Base-by-base conservation (phyloP, 176 grass and related monocot genomes). In the Zoysia japonica region DNA sequence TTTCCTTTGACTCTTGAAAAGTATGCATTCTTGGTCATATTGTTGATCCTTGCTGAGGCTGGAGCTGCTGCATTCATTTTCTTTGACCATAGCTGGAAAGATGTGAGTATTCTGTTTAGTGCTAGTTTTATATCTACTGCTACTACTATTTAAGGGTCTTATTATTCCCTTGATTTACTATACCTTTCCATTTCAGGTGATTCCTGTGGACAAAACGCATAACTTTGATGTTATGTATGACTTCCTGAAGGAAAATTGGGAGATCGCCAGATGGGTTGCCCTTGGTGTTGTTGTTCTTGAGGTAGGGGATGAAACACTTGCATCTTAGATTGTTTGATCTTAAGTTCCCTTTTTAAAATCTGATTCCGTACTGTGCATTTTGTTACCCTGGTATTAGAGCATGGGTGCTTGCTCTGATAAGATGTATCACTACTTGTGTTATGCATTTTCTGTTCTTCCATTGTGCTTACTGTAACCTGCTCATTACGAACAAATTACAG, bases 71-170 rank as follows among this genome's bases (percentile, higher is more conserved):
- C 91, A 53, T 97, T 97, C 86, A 97, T 97, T 78, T 97, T 94
- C 87, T 97, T 97, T 60, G 89, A 97, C 66, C 79, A 97, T 53
- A 90, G 89, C 83, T 97, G 94, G 94, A 97, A 94, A 90, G 94
- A 97, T 84, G 94, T 97, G 88, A 87, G 82, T 44, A 54, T 81
- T 69, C 49, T 78, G 41, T 68, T 80, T 39, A 28, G 43, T 71
- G 11, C 47, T 75, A 41, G 50, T 60, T 84, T 54, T 6, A 20
- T 36, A 86, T 61, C 35, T 70, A 39, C 44, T 45, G 59, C 12
- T 63, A 74, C 47, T 80, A 73, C 3, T 47, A 44, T 44, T 44
- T 5, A 44, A 44, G 43, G 4, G 5, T 44, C 43, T 44, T 44
- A 44, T 44, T 44, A 44, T 44, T 78, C 3, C 5, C 43, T 44